Base-by-base conservation (phyloP, 495 filamentous ascomycete species). In the Penicillium riverlandense region DNA sequence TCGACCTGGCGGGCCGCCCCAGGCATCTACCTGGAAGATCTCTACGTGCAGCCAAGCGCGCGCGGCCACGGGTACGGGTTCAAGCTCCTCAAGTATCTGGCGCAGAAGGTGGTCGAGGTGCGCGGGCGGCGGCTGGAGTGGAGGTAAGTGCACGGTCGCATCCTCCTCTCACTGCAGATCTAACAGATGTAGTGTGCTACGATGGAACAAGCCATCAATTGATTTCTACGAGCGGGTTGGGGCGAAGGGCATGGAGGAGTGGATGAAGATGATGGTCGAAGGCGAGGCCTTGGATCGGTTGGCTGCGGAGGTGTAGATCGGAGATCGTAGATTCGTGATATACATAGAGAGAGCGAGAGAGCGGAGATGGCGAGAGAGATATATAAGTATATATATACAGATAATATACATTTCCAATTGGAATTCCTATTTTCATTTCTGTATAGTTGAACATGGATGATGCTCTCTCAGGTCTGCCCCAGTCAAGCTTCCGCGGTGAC, bases 21-120 rank as follows among this genome's bases (percentile, higher is more conserved):
- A 2, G 92, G 92, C 1, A 89, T 98, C 52, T 96, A 92, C 57
- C 83, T 98, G 10, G 92, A 98, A 59, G 92, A 98, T 59, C 69
- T 98, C 8, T 96, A 86, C 55, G 88, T 98, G 29, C 70, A 82
- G 54, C 76, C 81, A 15, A 65, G 62, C 22, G 83, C 84, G 37
- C 68, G 92, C 6, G 81, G 82, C 14, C 71, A 78, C 29, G 90
- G 91, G 3, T 95, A 91, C 55, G 92, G 88, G 11, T 84, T 81
- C 57, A 66, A 73, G 56, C 53, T 97, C 58, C 69, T 98, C 32
- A 76, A 76, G 39, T 80, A 80, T 56, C 66, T 96, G 62, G 91
- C 91, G 30, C 85, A 91, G 63, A 77, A 86, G 40, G 69, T 86
- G 41, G 31, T 63, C 32, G 73, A 73, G 46, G 80, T 90, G 31